Percentiles rank a stretch among this genome's conserved stretches.
Conservation (phyloP, 176 grass and related monocot genomes). For the Stipa capillata region DNA sequence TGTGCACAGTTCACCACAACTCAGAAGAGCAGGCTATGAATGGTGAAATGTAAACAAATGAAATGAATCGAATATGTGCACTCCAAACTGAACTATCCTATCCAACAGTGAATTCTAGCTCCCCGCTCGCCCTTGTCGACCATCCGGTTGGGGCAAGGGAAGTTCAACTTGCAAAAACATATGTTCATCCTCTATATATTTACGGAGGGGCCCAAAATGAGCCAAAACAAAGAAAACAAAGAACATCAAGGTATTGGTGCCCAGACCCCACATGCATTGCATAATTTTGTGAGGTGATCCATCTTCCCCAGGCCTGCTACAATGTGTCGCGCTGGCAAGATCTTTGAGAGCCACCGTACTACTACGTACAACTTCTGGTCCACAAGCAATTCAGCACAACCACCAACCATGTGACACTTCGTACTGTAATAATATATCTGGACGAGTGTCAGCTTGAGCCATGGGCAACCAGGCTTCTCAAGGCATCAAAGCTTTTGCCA, state of each 20-base stretch:
- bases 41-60: conserved; percentile 39
- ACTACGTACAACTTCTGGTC: conserved; percentile 47
- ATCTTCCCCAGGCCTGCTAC: conserved; percentile 14
- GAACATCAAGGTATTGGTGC: conserved; percentile 8
- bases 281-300: neutral
- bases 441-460: conserved; percentile 13
- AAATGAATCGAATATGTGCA: conserved; percentile 60
- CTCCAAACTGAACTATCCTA: conserved; percentile 34
- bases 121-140: conserved; percentile 12
- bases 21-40: conserved; percentile 5
- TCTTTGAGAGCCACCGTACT: conserved; percentile 44
- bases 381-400: conserved; percentile 30
- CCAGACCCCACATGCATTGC: conserved; percentile 1
- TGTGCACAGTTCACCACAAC: conserved; percentile 10
- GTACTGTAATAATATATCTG: conserved; percentile 17
- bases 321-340: conserved; percentile 5
- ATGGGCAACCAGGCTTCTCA: conserved; percentile 12
- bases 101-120: conserved; percentile 30
- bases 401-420: conserved; percentile 44
- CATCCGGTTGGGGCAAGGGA: neutral
- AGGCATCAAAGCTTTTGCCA: neutral
- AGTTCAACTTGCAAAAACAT: conserved; percentile 19
- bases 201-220: conserved; percentile 6
- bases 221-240: conserved; percentile 6
- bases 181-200: conserved; percentile 41